A percentile compares a stretch with the other conserved stretches of the same genome.
These are phyloP conservation scores for Hypoxylon intermedium DNA, from an alignment of 495 filamentous ascomycete species.

Conservation along the genomic window DNA sequence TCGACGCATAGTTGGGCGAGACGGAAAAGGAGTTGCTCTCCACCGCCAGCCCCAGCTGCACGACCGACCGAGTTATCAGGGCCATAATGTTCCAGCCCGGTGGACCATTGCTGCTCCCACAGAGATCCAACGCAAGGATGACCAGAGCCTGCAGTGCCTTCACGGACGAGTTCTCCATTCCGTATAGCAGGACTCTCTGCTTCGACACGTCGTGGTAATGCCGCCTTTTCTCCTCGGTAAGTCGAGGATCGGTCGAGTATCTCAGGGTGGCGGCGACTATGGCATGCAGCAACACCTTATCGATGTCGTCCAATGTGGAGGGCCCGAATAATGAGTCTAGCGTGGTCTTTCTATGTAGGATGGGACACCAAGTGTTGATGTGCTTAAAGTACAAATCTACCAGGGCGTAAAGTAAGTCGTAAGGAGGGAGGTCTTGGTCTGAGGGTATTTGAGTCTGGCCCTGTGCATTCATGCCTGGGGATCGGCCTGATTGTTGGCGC, in stretches of 20 bases:
- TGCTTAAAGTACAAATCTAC: conserved; percentile 90
- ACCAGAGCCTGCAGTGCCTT: conserved; percentile 85
- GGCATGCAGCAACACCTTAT: conserved; percentile 82
- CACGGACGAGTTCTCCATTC: conserved; percentile 85
- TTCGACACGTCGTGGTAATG: conserved; percentile 82
- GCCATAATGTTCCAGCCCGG: conserved; percentile 90
- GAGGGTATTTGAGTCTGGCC: conserved; percentile 51
- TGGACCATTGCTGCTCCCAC: conserved; percentile 81
- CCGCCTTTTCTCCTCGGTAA: conserved; percentile 72
- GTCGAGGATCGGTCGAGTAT: conserved; percentile 75
- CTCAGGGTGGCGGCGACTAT: conserved; percentile 85
- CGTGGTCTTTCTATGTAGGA: conserved; percentile 79
- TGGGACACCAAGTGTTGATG: conserved; percentile 90
- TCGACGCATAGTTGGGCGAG: conserved; percentile 76
- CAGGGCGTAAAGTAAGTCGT: conserved; percentile 80
- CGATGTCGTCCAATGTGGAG: conserved; percentile 75
- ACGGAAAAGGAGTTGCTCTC: conserved; percentile 78
- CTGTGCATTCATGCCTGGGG: conserved; percentile 51
- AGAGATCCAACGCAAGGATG: conserved; percentile 79
- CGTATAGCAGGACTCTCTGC: conserved; percentile 82
- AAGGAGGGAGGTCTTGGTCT: conserved; percentile 82
- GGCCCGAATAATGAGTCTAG: conserved; percentile 82
- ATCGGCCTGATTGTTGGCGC: conserved; percentile 49
- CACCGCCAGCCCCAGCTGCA: conserved; percentile 81
- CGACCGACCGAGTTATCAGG: conserved; percentile 81